These are phyloP conservation scores for Pseudopediastrum boryanum DNA, from an alignment of 139 green algal genomes.

Conservation along the genomic window DNA sequence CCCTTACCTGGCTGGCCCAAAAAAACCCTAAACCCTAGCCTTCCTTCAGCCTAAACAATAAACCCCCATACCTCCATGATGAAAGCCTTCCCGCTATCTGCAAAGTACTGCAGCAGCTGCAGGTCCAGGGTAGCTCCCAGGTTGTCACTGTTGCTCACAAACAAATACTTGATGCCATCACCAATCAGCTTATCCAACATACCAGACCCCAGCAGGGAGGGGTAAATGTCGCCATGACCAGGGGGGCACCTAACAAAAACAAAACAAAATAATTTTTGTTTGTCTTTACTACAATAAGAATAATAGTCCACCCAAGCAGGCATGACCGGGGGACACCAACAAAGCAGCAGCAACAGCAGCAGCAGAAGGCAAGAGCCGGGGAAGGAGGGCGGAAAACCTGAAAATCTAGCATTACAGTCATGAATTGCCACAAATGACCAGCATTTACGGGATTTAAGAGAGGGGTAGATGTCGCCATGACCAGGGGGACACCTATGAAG, in stretches of 20 bases:
- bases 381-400: too few relatives aligned
- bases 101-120: slow-evolving; percentile 88
- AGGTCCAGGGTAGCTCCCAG: slow-evolving; percentile 89
- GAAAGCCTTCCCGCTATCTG: slow-evolving; percentile 70
- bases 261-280: neutral
- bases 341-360: slow-evolving; percentile 22
- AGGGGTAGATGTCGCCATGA: slow-evolving; percentile 93
- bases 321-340: neutral
- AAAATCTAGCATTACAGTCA: too few relatives aligned
- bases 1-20: too few relatives aligned
- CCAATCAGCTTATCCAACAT: slow-evolving; percentile 84
- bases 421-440: too few relatives aligned
- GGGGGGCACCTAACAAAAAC: slow-evolving; percentile 77
- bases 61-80: slow-evolving; percentile 87
- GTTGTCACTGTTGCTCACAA: slow-evolving; percentile 93
- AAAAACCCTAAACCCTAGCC: neutral
- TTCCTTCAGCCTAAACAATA: neutral
- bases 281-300: neutral
- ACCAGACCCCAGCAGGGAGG: slow-evolving; percentile 84
- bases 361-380: slow-evolving; percentile 2
- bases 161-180: slow-evolving; percentile 81
- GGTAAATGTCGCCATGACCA: slow-evolving; percentile 95
- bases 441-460: too few relatives aligned
- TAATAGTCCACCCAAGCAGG: neutral
- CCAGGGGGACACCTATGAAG: slow-evolving; percentile 84